A percentile compares a stretch with the other conserved stretches of the same genome.
phyloP scores from a whole-genome alignment of 2,329 filamentous ascomycete genomes.

The Diaporthe capsici region DNA sequence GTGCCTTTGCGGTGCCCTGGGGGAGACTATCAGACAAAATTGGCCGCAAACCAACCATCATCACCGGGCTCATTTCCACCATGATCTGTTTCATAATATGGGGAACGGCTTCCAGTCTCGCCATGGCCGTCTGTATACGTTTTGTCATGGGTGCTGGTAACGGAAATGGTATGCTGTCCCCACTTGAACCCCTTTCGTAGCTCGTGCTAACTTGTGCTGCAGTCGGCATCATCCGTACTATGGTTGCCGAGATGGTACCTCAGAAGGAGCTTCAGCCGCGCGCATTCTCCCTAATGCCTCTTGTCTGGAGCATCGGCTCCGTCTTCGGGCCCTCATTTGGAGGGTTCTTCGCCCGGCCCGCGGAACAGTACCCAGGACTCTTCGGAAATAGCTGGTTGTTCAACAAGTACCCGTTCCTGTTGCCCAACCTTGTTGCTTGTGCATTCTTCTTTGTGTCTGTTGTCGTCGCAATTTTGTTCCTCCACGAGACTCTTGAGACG shows the following conservation, averaged over 20 bases:
- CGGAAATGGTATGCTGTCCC: slow-evolving; percentile 75
- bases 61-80: slow-evolving; percentile 80
- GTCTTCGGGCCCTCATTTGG: slow-evolving; percentile 92
- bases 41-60: slow-evolving; percentile 86
- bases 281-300: slow-evolving; percentile 93
- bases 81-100: slow-evolving; percentile 87
- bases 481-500: slow-evolving; percentile 86
- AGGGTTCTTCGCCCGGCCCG: slow-evolving; percentile 86
- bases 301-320: slow-evolving; percentile 88
- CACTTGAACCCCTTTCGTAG: slow-evolving; percentile 40
- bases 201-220: neutral
- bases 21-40: slow-evolving; percentile 82
- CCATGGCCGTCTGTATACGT: slow-evolving; percentile 84
- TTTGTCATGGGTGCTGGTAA: slow-evolving; percentile 87
- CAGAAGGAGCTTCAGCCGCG: slow-evolving; percentile 87
- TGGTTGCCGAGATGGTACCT: slow-evolving; percentile 93
- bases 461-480: slow-evolving; percentile 80
- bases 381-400: slow-evolving; percentile 80
- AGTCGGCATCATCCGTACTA: slow-evolving; percentile 92
- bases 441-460: slow-evolving; percentile 85
- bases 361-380: slow-evolving; percentile 77
- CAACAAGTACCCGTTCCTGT: slow-evolving; percentile 81
- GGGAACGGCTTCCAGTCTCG: slow-evolving; percentile 84
- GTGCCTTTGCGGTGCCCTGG: slow-evolving; percentile 80
- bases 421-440: slow-evolving; percentile 87